phyloP scores from a whole-genome alignment of 768 basidiomycete genomes.

The Thelephora aurantiotincta region DNA sequence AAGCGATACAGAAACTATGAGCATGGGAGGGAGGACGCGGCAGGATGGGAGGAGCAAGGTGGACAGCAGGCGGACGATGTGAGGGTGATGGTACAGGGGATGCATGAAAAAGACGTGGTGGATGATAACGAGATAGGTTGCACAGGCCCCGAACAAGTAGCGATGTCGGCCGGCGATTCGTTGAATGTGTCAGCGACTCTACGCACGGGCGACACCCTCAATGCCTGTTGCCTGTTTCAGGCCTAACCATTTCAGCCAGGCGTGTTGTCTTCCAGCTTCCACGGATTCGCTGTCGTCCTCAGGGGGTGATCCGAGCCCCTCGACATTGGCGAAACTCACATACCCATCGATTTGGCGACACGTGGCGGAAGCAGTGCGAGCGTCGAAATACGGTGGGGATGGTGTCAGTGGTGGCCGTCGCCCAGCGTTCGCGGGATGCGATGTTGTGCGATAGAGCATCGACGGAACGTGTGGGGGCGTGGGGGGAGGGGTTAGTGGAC shows the following conservation, averaged over 20 bases:
- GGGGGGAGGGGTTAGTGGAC: neutral
- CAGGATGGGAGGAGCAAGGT: no score
- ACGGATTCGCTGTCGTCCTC: constrained; percentile 14
- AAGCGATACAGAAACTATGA: no score
- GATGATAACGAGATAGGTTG: no score
- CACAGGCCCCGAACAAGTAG: no score
- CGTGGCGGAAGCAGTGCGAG: constrained; percentile 42
- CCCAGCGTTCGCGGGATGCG: neutral
- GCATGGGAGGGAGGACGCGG: no score
- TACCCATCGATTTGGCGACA: constrained; percentile 46
- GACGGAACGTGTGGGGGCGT: neutral
- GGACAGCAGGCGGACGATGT: no score
- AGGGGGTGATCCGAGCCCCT: constrained; percentile 49
- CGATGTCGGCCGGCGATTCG: no score
- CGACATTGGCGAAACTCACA: constrained; percentile 52
- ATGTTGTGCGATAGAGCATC: constrained; percentile 9
- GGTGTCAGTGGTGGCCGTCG: constrained; percentile 15
- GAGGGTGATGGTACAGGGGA: no score
- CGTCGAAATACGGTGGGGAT: constrained; percentile 37
- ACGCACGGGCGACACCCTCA: no score
- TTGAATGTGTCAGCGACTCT: no score
- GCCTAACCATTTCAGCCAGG: constrained; percentile 11
- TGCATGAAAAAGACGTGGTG: no score
- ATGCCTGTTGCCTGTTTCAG: neutral
- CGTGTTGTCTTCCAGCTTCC: constrained; percentile 8